Base-by-base conservation (phyloP, 2,329 filamentous ascomycete genomes). In the Ceratocystis alfenasii region DNA sequence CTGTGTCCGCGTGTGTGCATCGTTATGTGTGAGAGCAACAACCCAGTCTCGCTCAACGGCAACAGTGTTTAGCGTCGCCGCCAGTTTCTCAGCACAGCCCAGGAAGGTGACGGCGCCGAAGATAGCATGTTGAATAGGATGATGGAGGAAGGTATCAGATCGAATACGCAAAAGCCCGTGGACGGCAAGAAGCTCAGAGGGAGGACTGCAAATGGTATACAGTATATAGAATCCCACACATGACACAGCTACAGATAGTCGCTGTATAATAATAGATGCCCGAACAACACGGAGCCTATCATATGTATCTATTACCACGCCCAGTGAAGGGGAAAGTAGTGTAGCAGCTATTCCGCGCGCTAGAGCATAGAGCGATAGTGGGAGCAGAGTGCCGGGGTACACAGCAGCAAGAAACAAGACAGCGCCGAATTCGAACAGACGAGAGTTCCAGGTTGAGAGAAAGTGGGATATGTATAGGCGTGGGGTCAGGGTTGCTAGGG, bases 1-100 rank as follows among this genome's bases (percentile, higher is more conserved):
- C 5, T 74, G 77, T 74, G 66, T 70, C 20, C 68, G 68, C 0
- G 60, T 55, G 1, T 48, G 44, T 0, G 55, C 53, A 46, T 71
- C 55, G 1, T 59, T 60, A 2, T 62, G 66, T 1, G 71, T 68
- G 0, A 72, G 66, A 6, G 83, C 76, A 0, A 83, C 78, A 3
- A 83, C 79, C 87, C 87, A 90, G 70, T 91, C 88, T 70, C 84
- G 78, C 72, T 90, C 88, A 0, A 91, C 80, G 0, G 87, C 78
- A 0, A 90, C 81, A 0, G 83, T 78, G 71, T 90, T 90, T 72
- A 84, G 79, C 5, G 86, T 78, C 1, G 84, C 79, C 15, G 78
- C 79, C 7, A 89, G 73, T 72, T 90, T 91, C 74, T 91, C 88
- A 1, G 86, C 71, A 66, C 87, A 88, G 0, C 86, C 85, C 57